Conservation (phyloP, 768 basidiomycete genomes). For the Naganishia randhawae region DNA sequence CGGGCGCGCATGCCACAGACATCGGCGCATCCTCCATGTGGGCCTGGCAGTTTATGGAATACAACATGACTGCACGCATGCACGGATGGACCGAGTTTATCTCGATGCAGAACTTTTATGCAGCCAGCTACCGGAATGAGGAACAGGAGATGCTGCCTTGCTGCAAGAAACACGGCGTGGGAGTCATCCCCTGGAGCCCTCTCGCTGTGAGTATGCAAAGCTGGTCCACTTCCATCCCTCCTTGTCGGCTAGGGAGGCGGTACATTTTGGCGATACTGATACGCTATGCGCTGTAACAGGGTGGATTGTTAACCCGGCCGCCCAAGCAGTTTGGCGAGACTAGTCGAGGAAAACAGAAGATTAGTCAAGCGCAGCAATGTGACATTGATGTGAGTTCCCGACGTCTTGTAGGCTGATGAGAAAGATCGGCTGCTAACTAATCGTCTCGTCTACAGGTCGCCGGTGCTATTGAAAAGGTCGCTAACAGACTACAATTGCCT, state of each 20-base stretch:
- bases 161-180: slow-evolving; percentile 31
- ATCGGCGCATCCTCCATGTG: slow-evolving; percentile 61
- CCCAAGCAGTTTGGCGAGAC: slow-evolving; percentile 12
- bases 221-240: no score
- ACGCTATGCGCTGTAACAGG: neutral
- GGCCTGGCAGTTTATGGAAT: slow-evolving; percentile 55
- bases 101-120: slow-evolving; percentile 28
- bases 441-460: slow-evolving; percentile 18
- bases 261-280: neutral
- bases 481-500: slow-evolving; percentile 50
- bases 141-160: slow-evolving; percentile 36
- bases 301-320: slow-evolving; percentile 28
- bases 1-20: slow-evolving; percentile 40
- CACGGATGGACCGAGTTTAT: slow-evolving; percentile 29
- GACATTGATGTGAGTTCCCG: neutral
- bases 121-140: slow-evolving; percentile 33
- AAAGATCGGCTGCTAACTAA: neutral
- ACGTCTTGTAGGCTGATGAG: slow-evolving; percentile 35
- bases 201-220: slow-evolving; percentile 28
- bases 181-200: slow-evolving; percentile 38
- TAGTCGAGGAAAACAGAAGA: slow-evolving; percentile 14
- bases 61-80: slow-evolving; percentile 19
- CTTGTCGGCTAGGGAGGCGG: no score
- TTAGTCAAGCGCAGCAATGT: slow-evolving; percentile 14
- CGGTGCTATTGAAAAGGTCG: slow-evolving; percentile 51